A percentile compares a stretch with the other conserved stretches of the same genome.
phyloP scores from a whole-genome alignment of 345 rosid species.

The Dipteronia sinensis region DNA sequence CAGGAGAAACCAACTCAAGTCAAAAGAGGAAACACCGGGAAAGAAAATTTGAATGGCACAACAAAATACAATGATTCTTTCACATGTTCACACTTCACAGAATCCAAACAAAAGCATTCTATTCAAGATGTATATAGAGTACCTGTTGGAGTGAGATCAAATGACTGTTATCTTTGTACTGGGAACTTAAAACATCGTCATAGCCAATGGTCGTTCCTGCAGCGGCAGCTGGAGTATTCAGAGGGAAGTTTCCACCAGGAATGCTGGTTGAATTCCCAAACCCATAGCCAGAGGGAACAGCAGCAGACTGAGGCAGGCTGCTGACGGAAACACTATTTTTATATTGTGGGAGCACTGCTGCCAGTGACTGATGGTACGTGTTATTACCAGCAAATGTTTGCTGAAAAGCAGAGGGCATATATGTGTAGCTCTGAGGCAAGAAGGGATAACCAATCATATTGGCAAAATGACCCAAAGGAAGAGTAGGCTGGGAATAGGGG shows the following conservation, averaged over 20 bases:
- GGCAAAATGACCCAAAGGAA: conserved; percentile 80
- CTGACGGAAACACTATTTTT: conserved; percentile 75
- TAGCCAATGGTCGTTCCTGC: conserved; percentile 65
- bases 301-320: conserved; percentile 86
- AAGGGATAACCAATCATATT: conserved; percentile 90
- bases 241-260: conserved; percentile 74
- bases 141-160: conserved; percentile 84
- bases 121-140: not conserved
- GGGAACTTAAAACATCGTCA: conserved; percentile 77
- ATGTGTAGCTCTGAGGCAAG: conserved; percentile 88
- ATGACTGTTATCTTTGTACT: conserved; percentile 78
- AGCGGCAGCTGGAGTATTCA: conserved; percentile 65
- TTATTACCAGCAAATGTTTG: conserved; percentile 81
- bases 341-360: conserved; percentile 86
- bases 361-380: conserved; percentile 84
- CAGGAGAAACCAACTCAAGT: conserved; percentile 1
- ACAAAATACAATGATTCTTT: not conserved
- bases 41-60: not conserved
- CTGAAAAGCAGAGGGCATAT: conserved; percentile 92
- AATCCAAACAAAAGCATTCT: too few species aligned
- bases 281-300: conserved; percentile 84
- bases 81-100: not conserved
- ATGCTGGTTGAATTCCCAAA: conserved; percentile 72
- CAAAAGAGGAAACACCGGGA: not conserved
- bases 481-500: conserved; percentile 84